Evolutionary conservation across 2,329 filamentous ascomycete genomes (phyloP), one percentile per base, ranked within the genome.

Genomic region (Aspergillus neotritici): DNA sequence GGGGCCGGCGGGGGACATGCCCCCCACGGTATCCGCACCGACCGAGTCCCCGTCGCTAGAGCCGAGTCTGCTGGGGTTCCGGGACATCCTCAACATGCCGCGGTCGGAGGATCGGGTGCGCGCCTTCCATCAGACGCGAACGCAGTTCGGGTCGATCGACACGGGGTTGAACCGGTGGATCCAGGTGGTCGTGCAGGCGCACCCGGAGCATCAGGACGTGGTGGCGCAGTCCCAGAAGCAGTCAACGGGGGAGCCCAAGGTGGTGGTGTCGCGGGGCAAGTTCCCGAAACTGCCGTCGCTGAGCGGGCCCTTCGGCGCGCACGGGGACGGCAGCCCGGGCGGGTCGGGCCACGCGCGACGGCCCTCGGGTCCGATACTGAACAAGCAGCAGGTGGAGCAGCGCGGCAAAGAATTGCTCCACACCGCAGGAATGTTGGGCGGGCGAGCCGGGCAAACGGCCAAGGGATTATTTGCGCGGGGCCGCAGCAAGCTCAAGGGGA

Each of bases 401-500:
- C 91, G 90, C 72, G 83, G 90, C 63, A 96, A 95, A 70, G 89
- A 94, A 57, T 72, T 96, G 21, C 76, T 96, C 61, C 86, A 93
- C 52, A 84, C 84, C 15, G 90, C 90, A 42, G 88, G 87, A 41
- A 70, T 80, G 13, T 71, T 84, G 46, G 78, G 82, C 47, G 81
- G 81, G 16, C 84, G 83, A 58, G 82, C 80, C 28, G 78, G 79
- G 50, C 89, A 87, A 62, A 87, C 88, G 46, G 89, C 90, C 37
- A 95, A 95, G 72, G 91, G 90, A 40, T 68, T 96, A 51, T 83
- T 96, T 65, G 88, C 86, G 53, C 94, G 94, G 71, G 87, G 90
- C 54, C 91, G 86, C 70, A 91, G 79, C 70, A 91, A 87, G 67
- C 82, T 95, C 59, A 73, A 74, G 62, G 79, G 78, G 51, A 80